These are phyloP conservation scores for Francoa sonchifolia DNA, from an alignment of 441 rosid genomes.

Conservation along the genomic window DNA sequence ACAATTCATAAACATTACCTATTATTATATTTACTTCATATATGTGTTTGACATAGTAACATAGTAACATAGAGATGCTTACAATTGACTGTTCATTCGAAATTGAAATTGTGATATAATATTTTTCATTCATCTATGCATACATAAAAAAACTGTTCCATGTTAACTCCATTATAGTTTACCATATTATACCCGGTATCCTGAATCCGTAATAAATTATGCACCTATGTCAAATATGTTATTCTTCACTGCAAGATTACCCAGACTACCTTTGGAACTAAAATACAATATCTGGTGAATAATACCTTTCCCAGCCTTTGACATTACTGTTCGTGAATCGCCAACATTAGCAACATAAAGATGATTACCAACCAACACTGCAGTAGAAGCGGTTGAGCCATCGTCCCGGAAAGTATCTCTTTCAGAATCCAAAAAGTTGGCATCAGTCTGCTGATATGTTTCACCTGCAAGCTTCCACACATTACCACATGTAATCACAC, in stretches of 20 bases:
- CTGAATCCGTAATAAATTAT: too few species aligned
- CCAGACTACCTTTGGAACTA: neutral
- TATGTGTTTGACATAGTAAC: too few species aligned
- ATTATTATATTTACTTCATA: too few species aligned
- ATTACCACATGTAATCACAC: slow-evolving; percentile 10
- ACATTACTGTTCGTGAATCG: slow-evolving; percentile 85
- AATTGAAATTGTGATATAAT: too few species aligned
- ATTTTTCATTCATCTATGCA: too few species aligned
- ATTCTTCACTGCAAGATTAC: neutral
- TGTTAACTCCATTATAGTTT: too few species aligned
- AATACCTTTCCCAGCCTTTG: slow-evolving; percentile 85
- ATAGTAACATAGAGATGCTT: too few species aligned
- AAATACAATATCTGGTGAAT: neutral
- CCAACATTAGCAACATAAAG: slow-evolving; percentile 97
- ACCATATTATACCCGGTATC: too few species aligned
- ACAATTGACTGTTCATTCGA: too few species aligned
- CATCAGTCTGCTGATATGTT: slow-evolving; percentile 82
- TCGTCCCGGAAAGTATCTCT: slow-evolving; percentile 80
- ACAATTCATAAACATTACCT: too few species aligned
- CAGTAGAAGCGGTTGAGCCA: slow-evolving; percentile 98
- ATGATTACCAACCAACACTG: slow-evolving; percentile 80
- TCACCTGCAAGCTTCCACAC: slow-evolving; percentile 43
- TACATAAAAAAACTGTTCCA: too few species aligned
- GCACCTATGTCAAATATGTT: neutral
- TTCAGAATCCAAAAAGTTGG: slow-evolving; percentile 71